Evolutionary conservation across 805 yeast species (phyloP), one percentile per base, ranked within the genome.

Genomic region (Priceomyces medius): DNA sequence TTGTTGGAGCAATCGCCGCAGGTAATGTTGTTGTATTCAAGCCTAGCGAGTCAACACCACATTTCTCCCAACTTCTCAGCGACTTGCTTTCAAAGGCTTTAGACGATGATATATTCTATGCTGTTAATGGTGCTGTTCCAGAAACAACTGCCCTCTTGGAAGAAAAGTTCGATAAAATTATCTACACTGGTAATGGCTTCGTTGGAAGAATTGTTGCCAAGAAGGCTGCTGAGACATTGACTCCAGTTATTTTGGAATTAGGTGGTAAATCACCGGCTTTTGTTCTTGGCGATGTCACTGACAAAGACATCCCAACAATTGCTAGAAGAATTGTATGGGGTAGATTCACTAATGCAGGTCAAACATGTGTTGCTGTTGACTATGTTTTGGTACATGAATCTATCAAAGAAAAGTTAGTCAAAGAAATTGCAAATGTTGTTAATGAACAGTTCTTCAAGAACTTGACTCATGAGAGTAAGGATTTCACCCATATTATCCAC

Each of bases 241-340:
- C 95, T 1, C 97, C 97, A 0, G 76, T 76, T 8, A 64, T 85
- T 7, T 72, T 90, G 46, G 98, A 90, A 64, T 71, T 90, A 34
- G 97, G 98, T 40, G 98, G 98, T 4, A 91, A 91, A 61, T 83
- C 91, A 6, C 98, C 98, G 0, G 85, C 79, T 2, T 75, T 89
- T 51, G 67, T 90, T 8, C 74, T 88, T 38, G 73, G 67, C 35
- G 70, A 68, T 47, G 64, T 73, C 37, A 66, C 66, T 10, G 68
- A 71, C 42, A 56, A 51, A n/a, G 71, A 78, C 42, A 51, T 80
- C 27, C 55, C 63, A 7, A 60, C 66, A 1, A 48, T 72, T 31
- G 69, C 88, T 19, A 74, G 74, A 48, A 77, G 97, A 62, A 64
- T 88, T 12, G 73, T 76, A 1, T 87, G 93, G 86, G 91, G 90